Percentiles rank a stretch among this genome's conserved stretches.
These are phyloP conservation scores for Pseudogymnoascus sp. DNA, from an alignment of 2,329 filamentous ascomycete species.

Conservation along the genomic window DNA sequence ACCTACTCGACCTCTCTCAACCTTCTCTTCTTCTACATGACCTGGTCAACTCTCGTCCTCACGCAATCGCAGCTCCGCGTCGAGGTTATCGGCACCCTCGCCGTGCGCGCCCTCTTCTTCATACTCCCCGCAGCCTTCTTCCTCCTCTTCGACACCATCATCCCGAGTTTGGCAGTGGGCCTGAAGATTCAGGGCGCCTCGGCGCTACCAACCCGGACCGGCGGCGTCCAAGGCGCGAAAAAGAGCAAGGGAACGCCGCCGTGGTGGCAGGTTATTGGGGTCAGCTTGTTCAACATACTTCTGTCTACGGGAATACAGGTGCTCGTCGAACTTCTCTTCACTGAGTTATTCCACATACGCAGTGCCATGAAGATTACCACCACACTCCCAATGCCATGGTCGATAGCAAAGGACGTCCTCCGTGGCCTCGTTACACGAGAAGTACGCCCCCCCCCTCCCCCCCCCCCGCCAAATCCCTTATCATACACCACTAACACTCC, in stretches of 20 bases:
- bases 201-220: conserved; percentile 40
- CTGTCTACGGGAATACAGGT: conserved; percentile 46
- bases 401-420: conserved; percentile 45
- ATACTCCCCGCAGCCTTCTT: conserved; percentile 64
- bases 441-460: conserved; percentile 29
- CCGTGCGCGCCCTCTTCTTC: conserved; percentile 61
- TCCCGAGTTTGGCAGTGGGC: conserved; percentile 59
- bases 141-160: conserved; percentile 59
- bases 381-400: conserved; percentile 53
- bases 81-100: conserved; percentile 62
- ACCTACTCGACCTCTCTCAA: conserved; percentile 75
- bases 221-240: conserved; percentile 23
- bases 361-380: conserved; percentile 51
- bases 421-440: conserved; percentile 48
- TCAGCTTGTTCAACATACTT: conserved; percentile 46
- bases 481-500: conserved; percentile 8
- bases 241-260: conserved; percentile 32
- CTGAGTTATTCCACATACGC: conserved; percentile 40
- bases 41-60: conserved; percentile 76
- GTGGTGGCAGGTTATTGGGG: conserved; percentile 41
- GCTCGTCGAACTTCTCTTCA: conserved; percentile 45
- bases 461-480: too few species aligned
- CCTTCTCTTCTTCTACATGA: conserved; percentile 81
- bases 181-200: conserved; percentile 57
- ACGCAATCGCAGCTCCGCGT: conserved; percentile 67